A percentile compares a stretch with the other conserved stretches of the same genome.
phyloP scores from a whole-genome alignment of 768 basidiomycete species.

The Rickenella mellea region DNA sequence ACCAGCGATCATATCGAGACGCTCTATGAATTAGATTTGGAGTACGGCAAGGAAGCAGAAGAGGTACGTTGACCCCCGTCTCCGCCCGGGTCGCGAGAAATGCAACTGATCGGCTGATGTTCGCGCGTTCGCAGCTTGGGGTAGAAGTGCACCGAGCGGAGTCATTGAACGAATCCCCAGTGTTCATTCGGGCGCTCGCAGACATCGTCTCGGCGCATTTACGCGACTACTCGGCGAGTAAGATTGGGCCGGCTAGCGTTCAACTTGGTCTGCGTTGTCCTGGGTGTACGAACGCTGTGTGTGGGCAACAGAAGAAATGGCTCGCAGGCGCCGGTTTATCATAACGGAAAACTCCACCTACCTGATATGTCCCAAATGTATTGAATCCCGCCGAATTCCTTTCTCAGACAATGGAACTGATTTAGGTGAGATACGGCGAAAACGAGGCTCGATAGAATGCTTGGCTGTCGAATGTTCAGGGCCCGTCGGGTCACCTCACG shows the following conservation, averaged over 20 bases:
- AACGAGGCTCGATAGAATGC: too few relatives aligned
- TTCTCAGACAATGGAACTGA: too few relatives aligned
- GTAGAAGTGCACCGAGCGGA: slow-evolving; percentile 84
- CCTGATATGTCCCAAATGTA: too few relatives aligned
- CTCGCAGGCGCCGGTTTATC: slow-evolving; percentile 62
- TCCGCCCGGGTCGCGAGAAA: not conserved
- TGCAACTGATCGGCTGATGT: slow-evolving; percentile 5
- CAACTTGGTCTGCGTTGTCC: slow-evolving; percentile 89
- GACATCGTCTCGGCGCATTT: slow-evolving; percentile 84
- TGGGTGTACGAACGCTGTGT: slow-evolving; percentile 85
- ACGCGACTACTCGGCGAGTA: slow-evolving; percentile 46
- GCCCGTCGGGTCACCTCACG: too few relatives aligned
- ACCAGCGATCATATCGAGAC: slow-evolving; percentile 99
- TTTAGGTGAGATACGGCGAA: too few relatives aligned
- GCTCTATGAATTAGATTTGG: slow-evolving; percentile 89
- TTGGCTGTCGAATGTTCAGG: too few relatives aligned
- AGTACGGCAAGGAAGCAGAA: slow-evolving; percentile 84
- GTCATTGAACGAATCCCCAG: slow-evolving; percentile 90
- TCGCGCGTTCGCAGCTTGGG: slow-evolving; percentile 52
- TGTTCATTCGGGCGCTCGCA: slow-evolving; percentile 90
- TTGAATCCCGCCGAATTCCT: too few relatives aligned
- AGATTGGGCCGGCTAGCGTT: slow-evolving; percentile 51
- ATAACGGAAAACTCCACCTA: too few relatives aligned
- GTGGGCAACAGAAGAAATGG: slow-evolving; percentile 82
- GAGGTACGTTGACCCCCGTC: slow-evolving; percentile 47